These are phyloP conservation scores for Orbilia javanica DNA, from an alignment of 2,329 filamentous ascomycete genomes.

Conservation along the genomic window DNA sequence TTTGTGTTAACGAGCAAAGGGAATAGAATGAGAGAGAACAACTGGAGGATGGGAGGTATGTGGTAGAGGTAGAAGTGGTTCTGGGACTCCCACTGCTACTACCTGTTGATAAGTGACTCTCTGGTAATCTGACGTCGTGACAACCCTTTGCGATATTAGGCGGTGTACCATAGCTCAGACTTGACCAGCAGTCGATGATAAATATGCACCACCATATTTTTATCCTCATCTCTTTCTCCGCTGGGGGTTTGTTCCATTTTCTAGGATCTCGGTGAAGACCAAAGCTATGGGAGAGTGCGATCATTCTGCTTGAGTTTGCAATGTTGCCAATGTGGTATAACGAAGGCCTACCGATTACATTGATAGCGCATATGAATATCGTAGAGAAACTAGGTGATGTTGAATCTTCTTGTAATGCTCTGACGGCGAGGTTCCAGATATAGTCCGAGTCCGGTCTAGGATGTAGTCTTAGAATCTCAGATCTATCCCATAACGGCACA, in stretches of 20 bases:
- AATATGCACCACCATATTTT: constrained; percentile 72
- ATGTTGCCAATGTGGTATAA: constrained; percentile 73
- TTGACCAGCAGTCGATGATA: constrained; percentile 71
- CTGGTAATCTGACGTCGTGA: constrained; percentile 69
- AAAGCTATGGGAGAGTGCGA: constrained; percentile 70
- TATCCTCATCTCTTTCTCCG: constrained; percentile 70
- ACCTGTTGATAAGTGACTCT: constrained; percentile 59
- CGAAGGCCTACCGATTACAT: constrained; percentile 73
- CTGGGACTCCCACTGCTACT: constrained; percentile 18
- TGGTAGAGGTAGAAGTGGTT: constrained; percentile 62
- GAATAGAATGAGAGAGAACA: constrained; percentile 67
- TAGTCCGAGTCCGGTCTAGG: constrained; percentile 72
- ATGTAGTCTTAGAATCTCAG: constrained; percentile 66
- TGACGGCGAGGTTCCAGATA: constrained; percentile 74
- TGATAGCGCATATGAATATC: constrained; percentile 72
- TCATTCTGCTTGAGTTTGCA: constrained; percentile 68
- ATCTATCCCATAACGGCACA: constrained; percentile 72
- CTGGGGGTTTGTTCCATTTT: constrained; percentile 69
- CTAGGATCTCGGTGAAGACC: constrained; percentile 71
- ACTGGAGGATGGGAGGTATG: constrained; percentile 56
- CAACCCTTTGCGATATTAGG: constrained; percentile 67
- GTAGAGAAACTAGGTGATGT: constrained; percentile 73
- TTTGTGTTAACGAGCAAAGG: constrained; percentile 67
- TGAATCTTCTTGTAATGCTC: constrained; percentile 73
- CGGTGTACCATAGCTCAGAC: constrained; percentile 70